phyloP scores from a whole-genome alignment of 2,329 filamentous ascomycete genomes.

The Monosporascus cannonballus region DNA sequence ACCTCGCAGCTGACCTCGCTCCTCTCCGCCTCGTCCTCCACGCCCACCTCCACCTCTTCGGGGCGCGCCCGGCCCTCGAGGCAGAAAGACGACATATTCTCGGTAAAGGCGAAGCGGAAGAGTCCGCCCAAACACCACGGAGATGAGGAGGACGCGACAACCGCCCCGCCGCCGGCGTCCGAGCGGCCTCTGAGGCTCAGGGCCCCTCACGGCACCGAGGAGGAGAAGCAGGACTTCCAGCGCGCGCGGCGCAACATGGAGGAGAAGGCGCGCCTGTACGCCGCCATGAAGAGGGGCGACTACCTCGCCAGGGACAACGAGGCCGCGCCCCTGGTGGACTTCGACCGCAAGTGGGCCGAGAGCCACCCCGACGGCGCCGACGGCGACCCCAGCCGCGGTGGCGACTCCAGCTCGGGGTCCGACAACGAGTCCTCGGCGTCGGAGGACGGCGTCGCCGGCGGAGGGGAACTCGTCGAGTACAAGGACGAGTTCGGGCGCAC shows the following conservation, averaged over 20 bases:
- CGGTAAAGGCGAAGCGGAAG: slow-evolving; percentile 39
- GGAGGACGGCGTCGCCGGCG: slow-evolving; percentile 31
- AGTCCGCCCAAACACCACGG: slow-evolving; percentile 52
- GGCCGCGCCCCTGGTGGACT: slow-evolving; percentile 73
- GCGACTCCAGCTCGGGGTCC: slow-evolving; percentile 41
- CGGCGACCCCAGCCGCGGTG: slow-evolving; percentile 22
- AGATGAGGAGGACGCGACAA: slow-evolving; percentile 48
- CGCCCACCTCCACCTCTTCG: slow-evolving; percentile 33
- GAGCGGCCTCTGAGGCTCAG: slow-evolving; percentile 41
- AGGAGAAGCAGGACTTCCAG: slow-evolving; percentile 62
- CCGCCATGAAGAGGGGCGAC: slow-evolving; percentile 85
- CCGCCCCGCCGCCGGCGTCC: slow-evolving; percentile 27
- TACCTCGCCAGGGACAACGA: slow-evolving; percentile 62
- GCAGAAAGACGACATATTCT: slow-evolving; percentile 64
- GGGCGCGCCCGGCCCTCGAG: slow-evolving; percentile 49
- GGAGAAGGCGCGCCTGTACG: slow-evolving; percentile 83
- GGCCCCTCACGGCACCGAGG: slow-evolving; percentile 48
- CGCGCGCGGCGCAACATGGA: slow-evolving; percentile 78
- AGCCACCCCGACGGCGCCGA: slow-evolving; percentile 48
- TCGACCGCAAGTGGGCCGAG: slow-evolving; percentile 93
- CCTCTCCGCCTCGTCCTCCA: slow-evolving; percentile 51
- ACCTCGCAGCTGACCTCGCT: slow-evolving; percentile 81
- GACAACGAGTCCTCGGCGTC: slow-evolving; percentile 48
- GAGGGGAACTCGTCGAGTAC: slow-evolving; percentile 71
- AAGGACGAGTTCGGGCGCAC: slow-evolving; percentile 89